Base-by-base conservation (phyloP, 768 basidiomycete genomes). In the Nevesoporus exiguus region DNA sequence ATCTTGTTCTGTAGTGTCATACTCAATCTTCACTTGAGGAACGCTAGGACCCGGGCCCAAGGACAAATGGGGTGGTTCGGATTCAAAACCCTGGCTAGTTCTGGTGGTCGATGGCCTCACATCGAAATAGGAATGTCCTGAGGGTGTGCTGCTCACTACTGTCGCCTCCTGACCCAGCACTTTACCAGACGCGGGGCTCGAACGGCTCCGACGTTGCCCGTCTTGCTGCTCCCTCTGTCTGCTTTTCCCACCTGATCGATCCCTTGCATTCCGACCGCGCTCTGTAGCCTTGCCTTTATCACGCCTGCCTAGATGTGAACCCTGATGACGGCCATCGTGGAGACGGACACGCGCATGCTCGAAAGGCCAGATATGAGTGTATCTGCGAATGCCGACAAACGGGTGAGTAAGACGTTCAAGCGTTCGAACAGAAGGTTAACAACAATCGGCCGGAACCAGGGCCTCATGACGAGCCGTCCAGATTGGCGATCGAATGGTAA, bases 321-420 rank as follows among this genome's bases (percentile, higher is more conserved):
- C 70, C 42, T 59, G 68, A 61, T 56, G 66, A 64, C 55, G 78
- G 74, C 49, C 56, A 41, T 70, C 70, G 22, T 70, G 70, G 9
- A 98, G 75, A 44, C 86, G 80, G 5, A 98, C 94, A 36, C 96
- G 86, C 21, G 95, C 88, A 64, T 95, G 93, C 66, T 96, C 94
- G 59, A 94, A 98, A 0, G 96, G 96, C 92, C 94, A 98, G 53
- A 98, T 97, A 67, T 98, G 89, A 55, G 88, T 86, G 73, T 97
- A 98, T 57, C 93, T 93, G 58, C 17, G 25, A 29, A 37, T 25
- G 24, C 25, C 39, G 25, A 25, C 47, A 47, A 33, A 48, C 5
- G 21, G 15, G 51, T 60, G 41, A 66, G 58, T 24, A 24, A 3
- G 24, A 31, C 10, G 6, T 55, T 52, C 34, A 9, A 36, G 43